phyloP scores from a whole-genome alignment of 306 rosid genomes.

The Delonix regia region DNA sequence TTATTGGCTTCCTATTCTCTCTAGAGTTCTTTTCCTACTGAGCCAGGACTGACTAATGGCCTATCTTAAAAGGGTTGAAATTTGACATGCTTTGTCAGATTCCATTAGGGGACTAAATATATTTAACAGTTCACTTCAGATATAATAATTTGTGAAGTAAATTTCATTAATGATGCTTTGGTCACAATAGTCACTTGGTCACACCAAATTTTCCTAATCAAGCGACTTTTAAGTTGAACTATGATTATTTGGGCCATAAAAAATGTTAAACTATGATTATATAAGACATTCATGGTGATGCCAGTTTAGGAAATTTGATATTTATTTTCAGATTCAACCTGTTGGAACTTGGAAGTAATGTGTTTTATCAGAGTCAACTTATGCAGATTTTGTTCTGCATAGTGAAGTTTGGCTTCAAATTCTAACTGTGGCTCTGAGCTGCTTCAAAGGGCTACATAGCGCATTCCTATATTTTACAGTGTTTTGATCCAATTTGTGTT shows the following conservation, averaged over 20 bases:
- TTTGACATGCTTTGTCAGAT: slow-evolving; percentile 23
- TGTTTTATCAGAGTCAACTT: slow-evolving; percentile 16
- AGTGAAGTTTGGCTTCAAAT: slow-evolving; percentile 15
- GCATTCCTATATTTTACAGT: not conserved
- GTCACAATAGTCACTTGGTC: not conserved
- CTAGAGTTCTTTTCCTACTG: not conserved
- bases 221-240: not conserved
- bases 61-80: slow-evolving; percentile 13
- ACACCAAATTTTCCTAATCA: not conserved
- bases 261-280: not conserved
- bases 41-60: not conserved
- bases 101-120: not conserved
- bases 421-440: not conserved
- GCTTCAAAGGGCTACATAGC: slow-evolving; percentile 1
- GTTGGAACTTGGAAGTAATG: slow-evolving; percentile 6
- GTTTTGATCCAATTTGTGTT: not conserved
- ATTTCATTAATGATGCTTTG: not conserved
- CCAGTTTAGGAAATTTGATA: not conserved
- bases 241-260: too few relatives aligned
- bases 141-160: not conserved
- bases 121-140: not conserved
- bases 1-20: not conserved
- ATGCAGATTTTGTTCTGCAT: not conserved
- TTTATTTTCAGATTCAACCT: slow-evolving; percentile 4
- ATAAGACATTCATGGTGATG: not conserved